phyloP scores from a whole-genome alignment of 805 yeast genomes.

The Saccharomycopsis babjevae region DNA sequence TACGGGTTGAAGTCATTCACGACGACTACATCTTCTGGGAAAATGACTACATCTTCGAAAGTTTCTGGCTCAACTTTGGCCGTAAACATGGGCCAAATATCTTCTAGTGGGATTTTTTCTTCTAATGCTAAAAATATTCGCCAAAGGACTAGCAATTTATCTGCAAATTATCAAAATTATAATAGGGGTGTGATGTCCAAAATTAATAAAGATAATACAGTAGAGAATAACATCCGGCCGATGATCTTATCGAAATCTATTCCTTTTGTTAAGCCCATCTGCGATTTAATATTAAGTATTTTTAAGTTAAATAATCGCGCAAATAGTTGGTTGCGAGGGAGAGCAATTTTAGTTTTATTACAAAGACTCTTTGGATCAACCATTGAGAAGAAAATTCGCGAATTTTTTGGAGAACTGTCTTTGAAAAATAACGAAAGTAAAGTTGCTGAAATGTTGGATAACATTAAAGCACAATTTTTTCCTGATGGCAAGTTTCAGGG shows the following conservation, averaged over 20 bases:
- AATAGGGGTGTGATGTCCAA: constrained; percentile 28
- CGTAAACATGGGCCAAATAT: background rate
- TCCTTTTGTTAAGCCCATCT: constrained; percentile 70
- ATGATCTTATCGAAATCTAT: constrained; percentile 20
- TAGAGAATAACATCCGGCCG: background rate
- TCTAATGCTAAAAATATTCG: background rate
- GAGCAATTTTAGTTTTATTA: constrained; percentile 68
- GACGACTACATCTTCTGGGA: background rate
- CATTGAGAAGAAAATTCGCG: constrained; percentile 58
- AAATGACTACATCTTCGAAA: background rate
- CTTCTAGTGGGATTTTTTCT: background rate
- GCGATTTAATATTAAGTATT: constrained; percentile 60
- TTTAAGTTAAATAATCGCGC: constrained; percentile 52
- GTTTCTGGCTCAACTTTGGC: background rate
- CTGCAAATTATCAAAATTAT: constrained; percentile 35
- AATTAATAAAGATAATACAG: constrained; percentile 29
- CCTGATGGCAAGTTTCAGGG: constrained; percentile 39
- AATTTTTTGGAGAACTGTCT: constrained; percentile 20
- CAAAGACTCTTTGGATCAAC: constrained; percentile 86
- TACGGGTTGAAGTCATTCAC: background rate
- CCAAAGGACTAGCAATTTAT: constrained; percentile 18
- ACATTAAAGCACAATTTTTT: constrained; percentile 32
- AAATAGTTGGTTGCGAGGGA: constrained; percentile 73
- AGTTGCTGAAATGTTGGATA: constrained; percentile 31
- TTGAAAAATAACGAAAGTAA: constrained; percentile 32